Conservation (phyloP, 495 filamentous ascomycete genomes). For the Pseudomonodictys pantanalensis region DNA sequence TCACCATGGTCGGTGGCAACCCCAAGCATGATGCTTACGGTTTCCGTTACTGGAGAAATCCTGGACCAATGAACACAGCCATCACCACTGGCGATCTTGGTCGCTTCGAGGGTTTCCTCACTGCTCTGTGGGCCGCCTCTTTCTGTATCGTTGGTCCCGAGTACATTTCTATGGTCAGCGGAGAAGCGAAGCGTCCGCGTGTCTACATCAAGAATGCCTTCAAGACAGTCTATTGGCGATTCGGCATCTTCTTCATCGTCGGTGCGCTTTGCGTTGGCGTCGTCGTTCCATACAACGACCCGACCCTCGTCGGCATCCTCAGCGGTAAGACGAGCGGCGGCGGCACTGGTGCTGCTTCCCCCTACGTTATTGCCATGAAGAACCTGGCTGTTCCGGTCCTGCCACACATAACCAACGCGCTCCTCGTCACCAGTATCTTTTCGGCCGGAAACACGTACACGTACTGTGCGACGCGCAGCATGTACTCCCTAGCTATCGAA, state of each 20-base stretch:
- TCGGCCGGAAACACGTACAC: constrained; percentile 83
- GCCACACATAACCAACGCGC: constrained; percentile 77
- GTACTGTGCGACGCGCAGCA: constrained; percentile 72
- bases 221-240: constrained; percentile 52
- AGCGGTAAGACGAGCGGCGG: constrained; percentile 24
- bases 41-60: constrained; percentile 48
- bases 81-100: constrained; percentile 41
- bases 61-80: constrained; percentile 44
- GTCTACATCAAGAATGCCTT: constrained; percentile 51
- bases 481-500: constrained; percentile 72
- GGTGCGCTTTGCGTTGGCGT: constrained; percentile 52
- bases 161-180: constrained; percentile 47
- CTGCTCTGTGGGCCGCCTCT: constrained; percentile 41
- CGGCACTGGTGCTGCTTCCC: constrained; percentile 62
- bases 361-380: constrained; percentile 85
- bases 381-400: constrained; percentile 63
- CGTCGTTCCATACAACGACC: constrained; percentile 49
- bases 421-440: constrained; percentile 73
- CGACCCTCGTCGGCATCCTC: constrained; percentile 40
- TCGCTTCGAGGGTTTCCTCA: constrained; percentile 48
- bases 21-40: constrained; percentile 48
- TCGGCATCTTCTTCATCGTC: constrained; percentile 52
- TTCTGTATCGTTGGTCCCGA: constrained; percentile 46
- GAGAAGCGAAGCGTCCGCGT: constrained; percentile 45
- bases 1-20: constrained; percentile 53